phyloP scores from a whole-genome alignment of 75 land plant species.

The Ceratopteris richardii region DNA sequence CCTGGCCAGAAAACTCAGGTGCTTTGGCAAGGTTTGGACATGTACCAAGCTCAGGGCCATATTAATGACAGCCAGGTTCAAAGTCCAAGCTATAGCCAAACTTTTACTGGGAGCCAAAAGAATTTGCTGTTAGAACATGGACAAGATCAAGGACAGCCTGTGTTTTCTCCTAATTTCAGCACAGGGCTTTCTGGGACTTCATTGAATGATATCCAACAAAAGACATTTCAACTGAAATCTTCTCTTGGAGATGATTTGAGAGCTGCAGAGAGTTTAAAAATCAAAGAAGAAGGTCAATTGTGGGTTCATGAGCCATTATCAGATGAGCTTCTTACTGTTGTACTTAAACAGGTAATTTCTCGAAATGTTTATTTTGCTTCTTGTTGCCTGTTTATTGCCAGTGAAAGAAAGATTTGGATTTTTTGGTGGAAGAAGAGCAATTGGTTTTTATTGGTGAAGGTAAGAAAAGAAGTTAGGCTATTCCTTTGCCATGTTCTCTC shows the following conservation, averaged over 20 bases:
- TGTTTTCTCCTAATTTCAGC: background rate
- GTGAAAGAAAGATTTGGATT: too few species aligned
- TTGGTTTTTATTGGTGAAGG: too few species aligned
- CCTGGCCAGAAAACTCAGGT: background rate
- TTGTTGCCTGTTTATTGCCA: background rate
- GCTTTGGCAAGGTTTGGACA: background rate
- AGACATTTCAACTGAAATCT: too few species aligned
- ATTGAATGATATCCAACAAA: background rate
- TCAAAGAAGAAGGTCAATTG: constrained; percentile 1
- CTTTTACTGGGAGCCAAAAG: background rate
- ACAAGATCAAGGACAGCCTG: background rate
- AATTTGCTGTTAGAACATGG: background rate
- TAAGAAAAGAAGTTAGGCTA: too few species aligned
- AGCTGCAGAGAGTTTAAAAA: constrained; percentile 9
- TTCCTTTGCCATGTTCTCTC: too few species aligned
- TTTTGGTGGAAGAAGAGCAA: too few species aligned
- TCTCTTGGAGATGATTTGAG: background rate
- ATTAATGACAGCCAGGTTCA: background rate
- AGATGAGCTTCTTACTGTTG: constrained; percentile 1
- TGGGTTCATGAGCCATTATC: constrained; percentile 1
- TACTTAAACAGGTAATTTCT: constrained; percentile 1
- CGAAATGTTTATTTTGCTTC: background rate
- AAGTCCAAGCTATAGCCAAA: constrained; percentile 2
- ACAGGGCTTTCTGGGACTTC: background rate
- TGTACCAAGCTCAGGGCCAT: background rate